Evolutionary conservation across 805 yeast species (phyloP), one percentile per base, ranked within the genome.

Genomic region (Saitoella complicata): DNA sequence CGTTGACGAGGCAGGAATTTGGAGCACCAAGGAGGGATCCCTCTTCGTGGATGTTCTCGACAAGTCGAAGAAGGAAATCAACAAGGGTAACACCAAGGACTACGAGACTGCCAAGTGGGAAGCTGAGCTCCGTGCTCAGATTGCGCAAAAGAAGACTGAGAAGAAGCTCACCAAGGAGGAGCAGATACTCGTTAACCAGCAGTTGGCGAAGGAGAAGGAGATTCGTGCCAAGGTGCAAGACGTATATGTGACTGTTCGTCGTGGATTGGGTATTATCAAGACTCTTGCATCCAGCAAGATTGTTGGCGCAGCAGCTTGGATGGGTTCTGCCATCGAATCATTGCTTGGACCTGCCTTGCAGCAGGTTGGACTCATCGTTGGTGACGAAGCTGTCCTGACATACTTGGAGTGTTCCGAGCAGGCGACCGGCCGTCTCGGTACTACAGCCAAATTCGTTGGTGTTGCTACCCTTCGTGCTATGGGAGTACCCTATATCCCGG

Each of bases 61-160:
- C 35, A 56, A 59, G 33, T 44, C 45, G 31, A 71, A 65, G 9
- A 64, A 66, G 32, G 61, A 62, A 33, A 65, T 63, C 4, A 74
- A 75, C 9, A 74, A 75, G 56, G 83, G 81, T 58, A 83, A 83
- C 57, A 65, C 83, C 1, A 86, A 78, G 56, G 95, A 86, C 55
- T 84, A 84, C 54, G 94, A 80, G 54, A 80, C 87, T 1, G 64
- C 73, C 47, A 76, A 83, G 58, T 88, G 97, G 97, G 98, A 91
- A 57, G 86, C 79, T 52, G 72, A 73, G 43, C 71, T 91, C 32
- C 75, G 88, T 54, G 75, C 76, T 50, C 88, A 85, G 55, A 67
- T 86, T 35, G 77, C 80, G 1, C 53, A 46, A 37, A 44, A 54
- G 21, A 51, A 50, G 3, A 50, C 46, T 6, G 43, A 46, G 39